These are phyloP conservation scores for Tulasnella sp. DNA, from an alignment of 768 basidiomycete genomes.

Conservation along the genomic window DNA sequence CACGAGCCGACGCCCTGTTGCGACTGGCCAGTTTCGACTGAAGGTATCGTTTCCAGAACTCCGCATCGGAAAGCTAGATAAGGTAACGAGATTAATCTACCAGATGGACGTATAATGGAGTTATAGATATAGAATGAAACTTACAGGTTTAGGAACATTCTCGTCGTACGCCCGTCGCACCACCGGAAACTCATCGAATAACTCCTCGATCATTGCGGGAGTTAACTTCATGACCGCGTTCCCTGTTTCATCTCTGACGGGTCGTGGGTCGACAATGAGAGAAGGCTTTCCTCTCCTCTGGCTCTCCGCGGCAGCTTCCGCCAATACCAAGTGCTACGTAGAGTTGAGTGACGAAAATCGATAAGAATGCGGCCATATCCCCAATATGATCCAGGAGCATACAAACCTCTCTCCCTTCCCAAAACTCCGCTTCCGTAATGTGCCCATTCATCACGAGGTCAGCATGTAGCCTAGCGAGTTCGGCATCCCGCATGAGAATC, in stretches of 20 bases:
- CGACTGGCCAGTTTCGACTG: conserved; percentile 92
- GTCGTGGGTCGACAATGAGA: conserved; percentile 78
- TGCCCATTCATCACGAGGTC: conserved; percentile 78
- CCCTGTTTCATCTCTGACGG: conserved; percentile 70
- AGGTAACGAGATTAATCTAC: background rate
- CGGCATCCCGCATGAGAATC: conserved; percentile 29
- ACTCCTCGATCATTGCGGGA: conserved; percentile 84
- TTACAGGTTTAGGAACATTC: conserved; percentile 71
- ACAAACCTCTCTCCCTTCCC: conserved; percentile 86
- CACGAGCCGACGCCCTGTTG: conserved; percentile 84
- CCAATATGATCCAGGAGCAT: conserved; percentile 4
- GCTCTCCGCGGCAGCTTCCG: conserved; percentile 59
- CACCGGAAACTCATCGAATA: conserved; percentile 96
- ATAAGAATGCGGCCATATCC: background rate
- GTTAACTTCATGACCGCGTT: conserved; percentile 86
- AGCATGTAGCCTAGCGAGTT: conserved; percentile 69
- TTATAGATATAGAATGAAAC: conserved; percentile 2
- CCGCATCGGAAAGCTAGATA: conserved; percentile 68
- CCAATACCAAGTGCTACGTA: conserved; percentile 59
- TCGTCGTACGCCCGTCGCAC: conserved; percentile 86
- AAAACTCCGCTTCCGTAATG: conserved; percentile 89
- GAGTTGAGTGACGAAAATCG: background rate
- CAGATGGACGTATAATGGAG: background rate
- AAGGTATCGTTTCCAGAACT: conserved; percentile 97
- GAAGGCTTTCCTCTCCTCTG: conserved; percentile 76